Evolutionary conservation across 2,329 filamentous ascomycete genomes (phyloP), one percentile per base, ranked within the genome.

Genomic region (Lachnellula suecica): DNA sequence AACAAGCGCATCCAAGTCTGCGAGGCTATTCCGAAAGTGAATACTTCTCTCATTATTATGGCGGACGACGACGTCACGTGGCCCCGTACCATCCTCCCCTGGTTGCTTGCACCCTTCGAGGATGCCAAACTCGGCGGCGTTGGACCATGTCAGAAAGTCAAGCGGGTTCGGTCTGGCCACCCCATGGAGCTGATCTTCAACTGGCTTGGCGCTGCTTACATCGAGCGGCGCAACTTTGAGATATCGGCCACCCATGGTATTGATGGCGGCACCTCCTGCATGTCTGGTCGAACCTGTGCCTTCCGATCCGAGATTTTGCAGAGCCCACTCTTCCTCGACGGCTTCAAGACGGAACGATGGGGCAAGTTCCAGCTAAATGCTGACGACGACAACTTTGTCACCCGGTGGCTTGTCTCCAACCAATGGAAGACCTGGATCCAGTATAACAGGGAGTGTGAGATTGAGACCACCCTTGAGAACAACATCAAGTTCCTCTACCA

Each of bases 341-440:
- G 87, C 42, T 97, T 97, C 76, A 92, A 89, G 61, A 91, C 92
- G 50, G 93, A 97, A 74, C 88, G 87, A 62, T 96, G 90, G 90
- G 82, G 87, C 44, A 85, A 87, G 64, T 96, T 88, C 73, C 92
- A 92, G 66, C 80, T 97, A 56, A 97, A 97, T 67, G 91, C 93
- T 23, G 93, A 97, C 71, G 93, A 97, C 70, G 93, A 97, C 78
- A 97, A 97, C 74, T 97, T 97, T 74, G 90, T 97, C 63, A 97
- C 93, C 6, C 86, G 93, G 52, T 97, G 93, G 93, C 81, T 97
- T 66, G 92, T 97, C 62, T 89, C 85, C 59, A 88, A 96, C 74
- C 82, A 87, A 61, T 96, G 91, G 89, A 91, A 95, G 74, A 97
- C 92, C 20, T 93, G 89, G 79, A 89, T 97, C 71, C 93, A 97